Base-by-base conservation (phyloP, 2,329 filamentous ascomycete species). In the Penicillium vulpinum region DNA sequence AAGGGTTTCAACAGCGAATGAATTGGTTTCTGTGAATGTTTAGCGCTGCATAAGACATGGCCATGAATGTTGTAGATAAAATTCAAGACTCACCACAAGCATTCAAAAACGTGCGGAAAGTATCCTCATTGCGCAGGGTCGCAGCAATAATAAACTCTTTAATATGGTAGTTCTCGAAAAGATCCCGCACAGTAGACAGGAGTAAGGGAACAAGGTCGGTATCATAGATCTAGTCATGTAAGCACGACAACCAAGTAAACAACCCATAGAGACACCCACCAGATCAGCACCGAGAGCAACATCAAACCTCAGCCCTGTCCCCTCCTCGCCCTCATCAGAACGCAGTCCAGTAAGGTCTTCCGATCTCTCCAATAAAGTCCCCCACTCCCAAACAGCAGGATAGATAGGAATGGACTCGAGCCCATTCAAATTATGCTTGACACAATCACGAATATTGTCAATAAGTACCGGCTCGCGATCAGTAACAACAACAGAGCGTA, bases 41-140 rank as follows among this genome's bases (percentile, higher is more conserved):
- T 43, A 50, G 52, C 22, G 18, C 28, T 21, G 16, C 18, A 11
- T 21, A 39, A n/a, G 16, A 16, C 18, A 51, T 24, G 5, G 11
- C n/a, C n/a, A 21, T 33, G 16, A 18, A 16, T 9, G 11, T 33
- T 9, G 8, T 18, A 26, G 3, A 11, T 28, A 15, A 8, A 22
- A 8, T 13, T 13, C 39, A 36, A 28, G 8, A 69, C 84, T 68
- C 73, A 88, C 85, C 73, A 71, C 85, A 88, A 54, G 80, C 81
- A 55, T 80, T 73, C 62, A 80, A 68, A 66, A 88, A 88, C 26
- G 78, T 74, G 62, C 82, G 77, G 69, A 87, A 87, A 0, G 85
- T 88, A 51, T 85, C 75, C 54, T 81, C 76, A 57, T 88, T 88
- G 54, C 86, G 81, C 52, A 88, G 78, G 0, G 85, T 85, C 15